Percentiles rank a stretch among this genome's conserved stretches.
These are phyloP conservation scores for Tuber indicum DNA, from an alignment of 495 filamentous ascomycete genomes.

Conservation along the genomic window DNA sequence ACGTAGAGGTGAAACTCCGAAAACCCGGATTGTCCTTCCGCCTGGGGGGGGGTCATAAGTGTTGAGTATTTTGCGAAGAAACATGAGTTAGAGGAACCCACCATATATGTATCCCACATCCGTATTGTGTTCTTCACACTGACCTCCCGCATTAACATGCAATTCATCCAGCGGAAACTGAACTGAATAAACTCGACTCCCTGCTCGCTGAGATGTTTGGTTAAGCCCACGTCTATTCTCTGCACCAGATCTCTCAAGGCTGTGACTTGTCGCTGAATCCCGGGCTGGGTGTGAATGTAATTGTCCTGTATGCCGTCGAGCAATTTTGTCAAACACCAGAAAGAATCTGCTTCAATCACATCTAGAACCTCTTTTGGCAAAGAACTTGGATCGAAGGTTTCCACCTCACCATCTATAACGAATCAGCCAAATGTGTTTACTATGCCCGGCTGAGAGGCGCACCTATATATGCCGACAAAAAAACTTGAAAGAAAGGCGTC, in stretches of 20 bases:
- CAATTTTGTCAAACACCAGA: constrained; percentile 96
- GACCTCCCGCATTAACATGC: constrained; percentile 93
- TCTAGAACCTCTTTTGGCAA: constrained; percentile 84
- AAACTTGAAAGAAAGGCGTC: constrained; percentile 96
- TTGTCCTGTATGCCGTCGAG: constrained; percentile 98
- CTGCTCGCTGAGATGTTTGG: constrained; percentile 80
- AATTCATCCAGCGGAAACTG: constrained; percentile 99
- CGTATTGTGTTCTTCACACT: constrained; percentile 91
- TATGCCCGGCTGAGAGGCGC: constrained; percentile 4
- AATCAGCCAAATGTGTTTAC: constrained; percentile 5
- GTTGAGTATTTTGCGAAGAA: background rate
- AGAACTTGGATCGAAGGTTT: constrained; percentile 69
- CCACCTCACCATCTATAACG: constrained; percentile 39
- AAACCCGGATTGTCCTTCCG: constrained; percentile 89
- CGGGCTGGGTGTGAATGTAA: constrained; percentile 94
- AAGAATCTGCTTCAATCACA: constrained; percentile 94
- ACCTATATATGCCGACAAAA: constrained; percentile 79
- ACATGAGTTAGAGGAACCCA: constrained; percentile 45
- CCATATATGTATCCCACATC: constrained; percentile 99
- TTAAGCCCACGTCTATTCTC: constrained; percentile 76
- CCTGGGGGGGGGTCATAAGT: constrained; percentile 48
- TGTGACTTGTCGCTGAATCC: constrained; percentile 87
- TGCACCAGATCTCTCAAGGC: constrained; percentile 81
- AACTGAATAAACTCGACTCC: constrained; percentile 98
- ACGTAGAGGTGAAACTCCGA: constrained; percentile 97